Evolutionary conservation across 352 stramenopile genomes (phyloP), one percentile per base, ranked within the genome.

Genomic region (Phytophthora pini): DNA sequence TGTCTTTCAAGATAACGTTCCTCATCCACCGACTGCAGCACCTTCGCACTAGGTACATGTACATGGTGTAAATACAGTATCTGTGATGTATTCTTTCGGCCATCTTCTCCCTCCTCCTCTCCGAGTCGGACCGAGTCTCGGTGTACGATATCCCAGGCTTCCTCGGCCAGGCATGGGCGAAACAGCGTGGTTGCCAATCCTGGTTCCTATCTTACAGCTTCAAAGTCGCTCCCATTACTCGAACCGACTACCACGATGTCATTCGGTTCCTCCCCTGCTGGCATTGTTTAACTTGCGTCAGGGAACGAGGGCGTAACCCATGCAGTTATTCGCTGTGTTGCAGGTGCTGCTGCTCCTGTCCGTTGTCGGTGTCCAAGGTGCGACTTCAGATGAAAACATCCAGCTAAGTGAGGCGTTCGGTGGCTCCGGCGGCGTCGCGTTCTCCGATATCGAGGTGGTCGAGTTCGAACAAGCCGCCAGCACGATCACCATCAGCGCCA

Each of bases 331-430:
- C 8, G 11, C 48, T 1, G 26, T 74, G 20, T 26, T 71, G 11
- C 55, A 41, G 36, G 15, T 40, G 17, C 36, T 74, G 31, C n/a
- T 65, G 40, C 51, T 75, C 13, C 32, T 75, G 26, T 41, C 61
- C 26, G 27, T 63, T 10, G 32, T 55, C 15, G 2, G 5, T 38
- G 50, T 64, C 9, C 29, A 68, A 10, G 51, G 61, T 24, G 32
- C 56, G 12, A 56, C 44, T 24, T 72, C 40, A 22, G 56, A 77
- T 43, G 69, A 77, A 48, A 60, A 77, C n/a, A 68, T 77, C 36
- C 48, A 65, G 36, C 59, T 77, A 4, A 71, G 64, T 9, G n/a
- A 68, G 26, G 45, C 36, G 26, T 64, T 74, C 15, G 69, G 69
- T 34, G 69, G 69, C 13, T 67, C 49, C 7, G 43, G 53, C 1